Base-by-base conservation (phyloP, 495 filamentous ascomycete species). In the Lindgomyces ingoldianus region DNA sequence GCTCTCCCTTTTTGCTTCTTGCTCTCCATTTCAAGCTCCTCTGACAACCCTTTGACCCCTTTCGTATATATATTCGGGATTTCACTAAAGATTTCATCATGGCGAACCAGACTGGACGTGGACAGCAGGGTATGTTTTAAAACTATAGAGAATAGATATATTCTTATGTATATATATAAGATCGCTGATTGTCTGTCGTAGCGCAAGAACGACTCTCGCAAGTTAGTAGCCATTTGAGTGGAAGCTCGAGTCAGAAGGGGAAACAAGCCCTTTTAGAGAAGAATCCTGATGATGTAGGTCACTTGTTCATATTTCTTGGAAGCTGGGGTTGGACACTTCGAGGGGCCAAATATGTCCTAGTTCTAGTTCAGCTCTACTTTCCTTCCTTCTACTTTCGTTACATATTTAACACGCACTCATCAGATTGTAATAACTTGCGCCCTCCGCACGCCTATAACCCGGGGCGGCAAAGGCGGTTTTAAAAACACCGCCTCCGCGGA, bases 371-470 rank as follows among this genome's bases (percentile, higher is more conserved):
- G n/a, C n/a, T n/a, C n/a, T n/a, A n/a, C n/a, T n/a, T n/a, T n/a
- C n/a, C n/a, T n/a, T n/a, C n/a, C n/a, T n/a, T n/a, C n/a, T n/a
- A n/a, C n/a, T n/a, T n/a, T n/a, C n/a, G n/a, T n/a, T n/a, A n/a
- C n/a, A n/a, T n/a, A n/a, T n/a, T n/a, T n/a, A n/a, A n/a, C n/a
- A n/a, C n/a, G n/a, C n/a, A n/a, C n/a, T n/a, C n/a, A n/a, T n/a
- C n/a, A 89, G 86, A 85, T 98, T 72, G 94, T 98, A 62, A 84
- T 98, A 59, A 97, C 94, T 67, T 90, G 88, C 70, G 91, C 90
- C 66, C 89, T 97, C 72, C 92, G 94, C 57, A 95, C 91, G 18
- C 84, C 94, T 60, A 86, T 96, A 73, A 95, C 91, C 55, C 95
- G 91, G 79, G 94, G 91, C 70, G 91, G 92, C 67, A 91, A 91